A percentile compares a stretch with the other conserved stretches of the same genome.
Evolutionary conservation across 2,329 filamentous ascomycete genomes (phyloP).

Genomic region (Botrytis fragariae): DNA sequence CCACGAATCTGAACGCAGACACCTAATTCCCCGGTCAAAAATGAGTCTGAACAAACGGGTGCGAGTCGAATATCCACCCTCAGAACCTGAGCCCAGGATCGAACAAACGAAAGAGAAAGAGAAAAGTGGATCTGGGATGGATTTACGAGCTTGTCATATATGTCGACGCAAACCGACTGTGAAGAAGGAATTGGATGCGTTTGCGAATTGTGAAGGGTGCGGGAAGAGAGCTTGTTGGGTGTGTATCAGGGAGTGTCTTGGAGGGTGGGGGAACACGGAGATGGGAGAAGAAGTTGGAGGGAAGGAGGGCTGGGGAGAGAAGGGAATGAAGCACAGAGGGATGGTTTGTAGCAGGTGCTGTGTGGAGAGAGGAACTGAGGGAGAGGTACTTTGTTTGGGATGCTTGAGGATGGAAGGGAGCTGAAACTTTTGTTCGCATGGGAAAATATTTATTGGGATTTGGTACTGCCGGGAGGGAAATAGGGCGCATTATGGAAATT

Average conservation of each 20-base stretch:
- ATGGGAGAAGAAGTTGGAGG: slow-evolving; percentile 15
- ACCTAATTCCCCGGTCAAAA: slow-evolving; percentile 6
- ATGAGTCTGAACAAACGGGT: slow-evolving; percentile 12
- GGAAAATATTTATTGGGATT: not conserved
- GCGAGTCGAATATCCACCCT: slow-evolving; percentile 2
- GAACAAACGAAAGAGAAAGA: not conserved
- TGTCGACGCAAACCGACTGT: slow-evolving; percentile 64
- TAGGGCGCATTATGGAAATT: not conserved
- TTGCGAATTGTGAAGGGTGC: slow-evolving; percentile 62
- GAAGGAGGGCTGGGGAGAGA: slow-evolving; percentile 1
- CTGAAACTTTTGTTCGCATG: not conserved
- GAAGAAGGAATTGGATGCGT: slow-evolving; percentile 64
- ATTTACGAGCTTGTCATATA: slow-evolving; percentile 60
- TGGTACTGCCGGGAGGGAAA: not conserved
- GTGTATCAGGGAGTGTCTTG: slow-evolving; percentile 61
- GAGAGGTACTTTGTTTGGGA: slow-evolving; percentile 64
- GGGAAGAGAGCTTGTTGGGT: slow-evolving; percentile 63
- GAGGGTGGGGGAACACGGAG: slow-evolving; percentile 18
- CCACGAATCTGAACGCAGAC: slow-evolving; percentile 8
- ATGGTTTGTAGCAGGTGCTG: slow-evolving; percentile 68
- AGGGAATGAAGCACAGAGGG: slow-evolving; percentile 31
- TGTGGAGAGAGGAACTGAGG: slow-evolving; percentile 61
- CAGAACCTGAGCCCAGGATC: not conserved
- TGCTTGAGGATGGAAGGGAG: slow-evolving; percentile 46
- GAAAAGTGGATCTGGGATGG: slow-evolving; percentile 12